Base-by-base conservation (phyloP, 2,329 filamentous ascomycete species). In the Colletotrichum simmondsii region DNA sequence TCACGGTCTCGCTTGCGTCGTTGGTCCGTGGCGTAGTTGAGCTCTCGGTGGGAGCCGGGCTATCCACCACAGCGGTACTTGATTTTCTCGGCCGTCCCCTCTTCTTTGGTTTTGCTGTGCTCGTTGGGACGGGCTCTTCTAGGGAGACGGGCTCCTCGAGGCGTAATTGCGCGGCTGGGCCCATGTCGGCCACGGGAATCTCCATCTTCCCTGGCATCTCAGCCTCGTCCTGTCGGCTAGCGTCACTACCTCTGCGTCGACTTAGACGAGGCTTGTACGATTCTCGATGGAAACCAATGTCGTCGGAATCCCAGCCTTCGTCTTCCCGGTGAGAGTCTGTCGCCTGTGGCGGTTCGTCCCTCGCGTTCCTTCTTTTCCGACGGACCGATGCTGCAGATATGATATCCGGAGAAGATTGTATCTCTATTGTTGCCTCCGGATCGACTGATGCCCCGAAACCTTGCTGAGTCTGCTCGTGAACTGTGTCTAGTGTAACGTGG, bases 321-420 rank as follows among this genome's bases (percentile, higher is more conserved):
- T 75, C 60, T 22, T 65, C 26, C 19, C n/a, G 32, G 10, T 49
- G 59, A 10, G 32, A 26, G 10, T 52, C 60, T 54, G 26, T 46
- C 22, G n/a, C 19, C 11, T 59, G 37, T n/a, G 30, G 24, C 11
- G 24, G 46, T 46, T 53, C 57, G 22, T 58, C n/a, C 10, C 67
- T 28, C 5, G 28, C 16, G 19, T 61, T 65, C 6, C 49, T 65
- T 11, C 28, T 73, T 58, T 73, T 77, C 46, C 32, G 71, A 30
- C 22, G 68, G n/a, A 49, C 65, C 28, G 42, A 69, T 28, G 66
- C 65, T 65, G 63, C 65, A 19, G 75, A 58, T 42, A 77, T 76
- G 11, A 77, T 66, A 28, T 78, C 76, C 8, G 76, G 76, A 14
- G 75, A 77, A 2, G 76, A 77, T 10, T 30, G 54, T 14, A 62